phyloP scores from a whole-genome alignment of 345 rosid genomes.

The Eucalyptus decipiens region DNA sequence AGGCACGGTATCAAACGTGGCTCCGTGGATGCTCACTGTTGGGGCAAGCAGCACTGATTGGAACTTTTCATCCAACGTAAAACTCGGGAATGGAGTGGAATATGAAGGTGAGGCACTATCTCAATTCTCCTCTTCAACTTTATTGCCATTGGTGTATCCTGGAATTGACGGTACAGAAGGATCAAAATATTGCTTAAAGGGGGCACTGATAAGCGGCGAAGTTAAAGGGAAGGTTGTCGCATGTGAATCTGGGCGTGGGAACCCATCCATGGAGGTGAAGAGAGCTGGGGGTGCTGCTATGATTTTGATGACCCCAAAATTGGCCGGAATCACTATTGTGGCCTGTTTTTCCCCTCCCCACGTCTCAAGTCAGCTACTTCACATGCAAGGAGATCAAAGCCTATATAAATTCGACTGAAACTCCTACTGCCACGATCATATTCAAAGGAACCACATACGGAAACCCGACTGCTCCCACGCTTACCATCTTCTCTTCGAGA shows the following conservation, averaged over 20 bases:
- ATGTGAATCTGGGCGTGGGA: neutral
- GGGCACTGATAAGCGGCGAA: neutral
- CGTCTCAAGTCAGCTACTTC: neutral
- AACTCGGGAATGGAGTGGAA: neutral
- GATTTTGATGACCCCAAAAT: neutral
- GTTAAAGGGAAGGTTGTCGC: neutral
- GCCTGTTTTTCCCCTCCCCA: neutral
- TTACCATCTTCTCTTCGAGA: neutral
- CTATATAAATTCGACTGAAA: neutral
- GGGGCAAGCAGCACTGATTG: neutral
- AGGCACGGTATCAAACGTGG: neutral
- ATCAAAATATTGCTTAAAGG: neutral
- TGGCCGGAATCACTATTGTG: neutral
- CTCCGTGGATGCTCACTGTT: slow-evolving; percentile 5
- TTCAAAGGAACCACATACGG: neutral
- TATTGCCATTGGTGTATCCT: neutral
- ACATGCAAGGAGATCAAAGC: neutral
- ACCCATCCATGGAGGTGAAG: neutral
- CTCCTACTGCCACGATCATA: neutral
- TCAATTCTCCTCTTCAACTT: neutral
- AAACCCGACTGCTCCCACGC: neutral
- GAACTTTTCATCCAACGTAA: neutral
- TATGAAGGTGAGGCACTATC: neutral
- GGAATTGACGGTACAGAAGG: neutral
- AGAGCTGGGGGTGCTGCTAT: neutral